Conservation (phyloP, 768 basidiomycete species). For the Asterophora lycoperdoides region DNA sequence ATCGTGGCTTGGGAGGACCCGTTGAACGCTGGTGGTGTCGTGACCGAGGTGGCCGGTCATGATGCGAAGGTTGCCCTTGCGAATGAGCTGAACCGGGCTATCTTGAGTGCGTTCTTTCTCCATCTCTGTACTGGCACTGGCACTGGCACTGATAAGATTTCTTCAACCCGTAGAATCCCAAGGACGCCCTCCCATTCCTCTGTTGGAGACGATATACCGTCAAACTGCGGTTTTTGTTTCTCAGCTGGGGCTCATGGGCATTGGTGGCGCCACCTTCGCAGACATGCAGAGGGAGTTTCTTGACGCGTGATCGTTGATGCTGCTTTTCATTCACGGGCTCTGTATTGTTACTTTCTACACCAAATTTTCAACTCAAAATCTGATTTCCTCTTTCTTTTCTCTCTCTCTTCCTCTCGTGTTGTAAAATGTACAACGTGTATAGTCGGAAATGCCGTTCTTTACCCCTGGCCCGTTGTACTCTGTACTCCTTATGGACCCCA, state of each 20-base stretch:
- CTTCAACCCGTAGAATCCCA: constrained; percentile 56
- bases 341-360: background rate
- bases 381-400: background rate
- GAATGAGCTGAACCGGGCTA: constrained; percentile 76
- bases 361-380: background rate
- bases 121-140: background rate
- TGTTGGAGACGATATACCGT: constrained; percentile 74
- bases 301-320: constrained; percentile 30
- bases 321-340: background rate
- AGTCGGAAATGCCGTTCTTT: no score
- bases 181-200: constrained; percentile 64
- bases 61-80: constrained; percentile 63
- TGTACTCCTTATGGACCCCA: no score
- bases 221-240: constrained; percentile 64
- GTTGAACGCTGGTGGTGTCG: constrained; percentile 57
- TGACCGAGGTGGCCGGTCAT: constrained; percentile 64
- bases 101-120: constrained; percentile 56
- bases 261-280: constrained; percentile 76
- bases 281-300: constrained; percentile 75
- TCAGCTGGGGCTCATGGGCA: constrained; percentile 69
- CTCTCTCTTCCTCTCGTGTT: background rate
- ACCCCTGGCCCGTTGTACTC: no score
- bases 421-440: background rate
- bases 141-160: background rate
- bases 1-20: constrained; percentile 81